Evolutionary conservation across 2,329 filamentous ascomycete genomes (phyloP), one percentile per base, ranked within the genome.

Genomic region (Penicillium italicum): DNA sequence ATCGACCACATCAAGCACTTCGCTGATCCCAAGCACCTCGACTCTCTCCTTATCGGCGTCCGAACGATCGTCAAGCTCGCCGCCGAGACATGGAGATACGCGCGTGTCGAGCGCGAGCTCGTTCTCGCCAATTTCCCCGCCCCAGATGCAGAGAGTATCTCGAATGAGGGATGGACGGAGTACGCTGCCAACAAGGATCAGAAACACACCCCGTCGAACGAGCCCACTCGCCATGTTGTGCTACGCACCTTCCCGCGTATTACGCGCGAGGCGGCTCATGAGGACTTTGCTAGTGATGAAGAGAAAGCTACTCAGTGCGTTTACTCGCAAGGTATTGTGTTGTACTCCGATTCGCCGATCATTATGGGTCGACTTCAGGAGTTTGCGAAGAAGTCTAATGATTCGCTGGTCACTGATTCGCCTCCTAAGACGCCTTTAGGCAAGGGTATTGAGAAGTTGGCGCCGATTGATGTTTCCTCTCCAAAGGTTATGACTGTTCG

Each of bases 21-120:
- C 50, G 77, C 80, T 2, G 79, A 81, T 50, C 76, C 78, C 3
- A 76, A 73, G 43, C 75, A 79, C 50, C 74, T 81, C 49, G 80
- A 82, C 56, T 69, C 74, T n/a, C 74, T 84, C 44, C 72, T 78
- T 43, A 74, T 75, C 14, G 77, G 76, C 3, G 78, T 84, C 6
- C 76, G 80, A 37, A 76, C 78, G 54, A 81, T 84, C 42, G 81
- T 84, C 46, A 84, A 84, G 63, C 73, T 82, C 20, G 82, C 82
- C 2, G 80, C 81, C 1, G 80, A 84, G 66, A 83, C 81, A 8
- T 84, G 82, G 82, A 74, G 82, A 20, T 80, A 81, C 63, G 82
- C 81, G 5, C 77, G 82, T 10, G 77, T 84, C 31, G 82, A 84
- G 65, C 76, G 80, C 18, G 80, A 83, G 62, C 76, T 82, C 60